phyloP scores from a whole-genome alignment of 306 rosid genomes.

The Vigna angularis region DNA sequence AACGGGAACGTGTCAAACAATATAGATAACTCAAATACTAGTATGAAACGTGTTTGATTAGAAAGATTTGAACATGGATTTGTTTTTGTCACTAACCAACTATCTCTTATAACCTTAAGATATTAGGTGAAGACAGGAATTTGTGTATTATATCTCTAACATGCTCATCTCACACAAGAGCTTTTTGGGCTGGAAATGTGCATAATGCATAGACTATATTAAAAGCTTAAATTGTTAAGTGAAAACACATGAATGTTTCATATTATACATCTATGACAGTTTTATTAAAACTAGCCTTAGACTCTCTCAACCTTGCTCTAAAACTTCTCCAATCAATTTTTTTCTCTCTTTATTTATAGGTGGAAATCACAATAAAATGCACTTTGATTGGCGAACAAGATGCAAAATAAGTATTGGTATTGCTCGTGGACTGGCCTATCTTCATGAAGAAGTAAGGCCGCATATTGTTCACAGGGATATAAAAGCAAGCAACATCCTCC shows the following conservation, averaged over 20 bases:
- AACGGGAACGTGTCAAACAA: too few species aligned
- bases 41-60: too few species aligned
- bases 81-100: constrained; percentile 11
- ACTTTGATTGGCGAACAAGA: constrained; percentile 75
- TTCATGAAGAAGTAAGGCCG: constrained; percentile 90
- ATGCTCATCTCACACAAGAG: background rate
- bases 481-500: constrained; percentile 97
- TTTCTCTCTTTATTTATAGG: constrained; percentile 61
- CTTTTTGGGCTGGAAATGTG: background rate
- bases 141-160: background rate
- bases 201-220: background rate
- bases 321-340: constrained; percentile 22
- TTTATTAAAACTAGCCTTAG: constrained; percentile 17
- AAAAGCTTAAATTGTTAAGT: background rate
- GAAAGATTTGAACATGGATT: background rate
- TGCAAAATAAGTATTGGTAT: constrained; percentile 66
- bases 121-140: background rate
- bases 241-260: constrained; percentile 3
- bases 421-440: constrained; percentile 89
- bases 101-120: background rate
- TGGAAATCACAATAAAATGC: constrained; percentile 54
- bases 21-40: too few species aligned
- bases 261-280: background rate
- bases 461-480: constrained; percentile 91
- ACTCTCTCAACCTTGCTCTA: constrained; percentile 5